A percentile compares a stretch with the other conserved stretches of the same genome.
Evolutionary conservation across 441 rosid genomes (phyloP).

Genomic region (Erysimum cheiri): DNA sequence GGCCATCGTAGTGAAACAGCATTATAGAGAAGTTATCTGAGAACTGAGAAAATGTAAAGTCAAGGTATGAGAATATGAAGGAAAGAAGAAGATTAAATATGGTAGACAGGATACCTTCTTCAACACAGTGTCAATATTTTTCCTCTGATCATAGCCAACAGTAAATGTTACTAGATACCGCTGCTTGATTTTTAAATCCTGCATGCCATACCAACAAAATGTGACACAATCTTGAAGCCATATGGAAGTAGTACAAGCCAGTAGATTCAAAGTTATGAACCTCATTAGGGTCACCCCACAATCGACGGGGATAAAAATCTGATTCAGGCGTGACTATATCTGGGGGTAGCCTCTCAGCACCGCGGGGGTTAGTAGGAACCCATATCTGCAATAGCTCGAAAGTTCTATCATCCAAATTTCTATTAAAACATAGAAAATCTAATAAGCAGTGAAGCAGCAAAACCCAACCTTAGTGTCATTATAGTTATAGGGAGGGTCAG

Average conservation of each 20-base stretch:
- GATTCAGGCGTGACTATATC: conserved; percentile 80
- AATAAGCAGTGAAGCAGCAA: neutral
- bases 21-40: conserved; percentile 84
- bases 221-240: conserved; percentile 24
- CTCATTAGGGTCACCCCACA: conserved; percentile 94
- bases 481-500: conserved; percentile 35
- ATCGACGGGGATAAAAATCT: conserved; percentile 76
- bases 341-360: conserved; percentile 94
- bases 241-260: neutral
- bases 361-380: conserved; percentile 92
- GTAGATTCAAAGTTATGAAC: conserved; percentile 44
- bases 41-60: conserved; percentile 56
- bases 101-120: conserved; percentile 60
- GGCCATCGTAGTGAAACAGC: conserved; percentile 89
- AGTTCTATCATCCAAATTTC: neutral
- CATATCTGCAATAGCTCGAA: conserved; percentile 68
- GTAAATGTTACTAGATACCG: conserved; percentile 90
- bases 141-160: conserved; percentile 76
- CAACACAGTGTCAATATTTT: conserved; percentile 78
- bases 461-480: conserved; percentile 58
- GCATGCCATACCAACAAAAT: conserved; percentile 44
- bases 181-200: conserved; percentile 69
- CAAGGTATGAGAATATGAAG: conserved; percentile 12
- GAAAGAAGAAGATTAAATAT: neutral
- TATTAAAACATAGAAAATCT: neutral